Evolutionary conservation across 2,329 filamentous ascomycete genomes (phyloP), one percentile per base, ranked within the genome.

Genomic region (Catunica adiposa): DNA sequence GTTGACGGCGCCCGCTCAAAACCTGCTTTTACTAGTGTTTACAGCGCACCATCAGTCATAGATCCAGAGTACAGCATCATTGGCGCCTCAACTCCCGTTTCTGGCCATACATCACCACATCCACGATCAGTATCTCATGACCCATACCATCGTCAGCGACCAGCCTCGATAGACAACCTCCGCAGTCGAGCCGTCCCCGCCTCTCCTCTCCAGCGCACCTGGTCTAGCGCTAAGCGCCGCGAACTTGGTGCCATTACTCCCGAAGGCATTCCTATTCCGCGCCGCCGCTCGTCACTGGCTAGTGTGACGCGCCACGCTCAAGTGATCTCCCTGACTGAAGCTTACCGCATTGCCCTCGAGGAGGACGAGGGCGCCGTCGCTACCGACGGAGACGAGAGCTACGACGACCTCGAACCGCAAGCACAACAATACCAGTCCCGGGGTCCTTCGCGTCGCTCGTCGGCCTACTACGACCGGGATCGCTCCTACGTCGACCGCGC

Each of bases 1-100:
- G 69, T 73, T 53, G 69, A 66, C 61, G 65, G 69, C 53, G 66
- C 67, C 4, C 69, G 67, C n/a, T 65, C 70, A 38, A 70, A 66
- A 61, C 69, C 69, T 51, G 61, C 73, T 14, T 73, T 73, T 56
- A 54, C 62, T 31, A 61, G 57, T 52, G 62, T 57, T 58, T 62
- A 58, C 56, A 58, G 60, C 15, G 50, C 61, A 59, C 29, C 50
- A 4, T 20, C 17, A 11, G 20, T 52, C 7, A 17, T 34, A 26
- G 50, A 52, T 9, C 29, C 51, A 23, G 29, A 52, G 17, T 38
- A 52, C 9, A 52, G 9, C 50, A 52, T 38, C n/a, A 38, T 47
- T 8, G 15, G 59, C 57, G 14, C 46, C 59, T 46, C 62, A 61
- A 34, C 62, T 56, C 62, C 34, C 61, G 60, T 15, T 60, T 63